These are phyloP conservation scores for Botryotinia narcissicola DNA, from an alignment of 2,329 filamentous ascomycete species.

Conservation along the genomic window DNA sequence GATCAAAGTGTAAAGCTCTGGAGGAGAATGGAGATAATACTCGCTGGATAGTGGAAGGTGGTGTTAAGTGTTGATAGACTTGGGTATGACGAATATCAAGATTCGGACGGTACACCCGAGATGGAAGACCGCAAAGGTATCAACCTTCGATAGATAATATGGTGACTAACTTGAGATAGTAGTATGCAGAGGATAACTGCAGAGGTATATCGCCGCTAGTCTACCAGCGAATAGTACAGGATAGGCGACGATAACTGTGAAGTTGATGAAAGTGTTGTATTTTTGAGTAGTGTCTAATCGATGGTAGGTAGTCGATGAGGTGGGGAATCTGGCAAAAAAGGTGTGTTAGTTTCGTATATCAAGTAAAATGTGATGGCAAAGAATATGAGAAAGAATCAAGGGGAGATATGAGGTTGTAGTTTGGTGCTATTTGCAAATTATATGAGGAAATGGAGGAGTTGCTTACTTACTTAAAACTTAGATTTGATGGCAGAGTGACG, in stretches of 20 bases:
- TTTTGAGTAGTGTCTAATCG: neutral
- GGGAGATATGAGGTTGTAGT: neutral
- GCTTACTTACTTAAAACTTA: neutral
- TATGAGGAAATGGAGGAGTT: neutral
- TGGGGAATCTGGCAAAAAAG: neutral
- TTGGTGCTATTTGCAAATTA: neutral
- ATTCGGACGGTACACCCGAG: neutral
- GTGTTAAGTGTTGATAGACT: neutral
- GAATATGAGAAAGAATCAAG: neutral
- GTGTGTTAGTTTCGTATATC: neutral
- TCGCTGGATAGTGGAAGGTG: no score
- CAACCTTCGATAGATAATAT: neutral
- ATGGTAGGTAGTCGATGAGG: neutral
- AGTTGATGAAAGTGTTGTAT: neutral
- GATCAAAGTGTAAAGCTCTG: neutral
- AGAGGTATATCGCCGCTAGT: neutral
- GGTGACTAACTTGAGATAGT: neutral
- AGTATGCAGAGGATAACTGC: neutral
- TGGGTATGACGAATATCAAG: neutral
- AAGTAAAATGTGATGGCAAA: neutral
- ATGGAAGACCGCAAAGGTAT: neutral
- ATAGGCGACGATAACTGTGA: neutral
- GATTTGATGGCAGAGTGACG: neutral
- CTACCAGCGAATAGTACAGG: neutral
- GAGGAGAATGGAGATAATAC: neutral